Evolutionary conservation across 2,329 filamentous ascomycete genomes (phyloP).

Genomic region (Ilyonectria destructans): DNA sequence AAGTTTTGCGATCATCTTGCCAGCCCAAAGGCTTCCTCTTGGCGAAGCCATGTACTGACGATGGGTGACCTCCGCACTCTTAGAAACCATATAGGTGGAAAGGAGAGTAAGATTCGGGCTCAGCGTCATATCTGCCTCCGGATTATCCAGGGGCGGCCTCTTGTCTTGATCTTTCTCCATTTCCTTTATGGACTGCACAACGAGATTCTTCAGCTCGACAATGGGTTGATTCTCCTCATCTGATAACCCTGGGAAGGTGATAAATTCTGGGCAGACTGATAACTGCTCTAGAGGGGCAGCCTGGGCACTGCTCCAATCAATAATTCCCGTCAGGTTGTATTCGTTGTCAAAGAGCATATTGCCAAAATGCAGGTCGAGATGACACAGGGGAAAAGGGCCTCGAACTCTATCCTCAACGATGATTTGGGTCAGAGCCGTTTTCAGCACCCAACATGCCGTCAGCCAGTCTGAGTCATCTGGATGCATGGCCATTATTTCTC

Average conservation of each 20-base stretch:
- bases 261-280: conserved; percentile 54
- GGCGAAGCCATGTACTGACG: conserved; percentile 45
- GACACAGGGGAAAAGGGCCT: conserved; percentile 57
- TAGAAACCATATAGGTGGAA: conserved; percentile 44
- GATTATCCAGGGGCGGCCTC: conserved; percentile 31
- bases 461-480: conserved; percentile 48
- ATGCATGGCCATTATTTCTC: conserved; percentile 39
- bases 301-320: conserved; percentile 57
- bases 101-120: conserved; percentile 32
- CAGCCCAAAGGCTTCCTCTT: conserved; percentile 38
- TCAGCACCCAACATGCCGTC: conserved; percentile 54
- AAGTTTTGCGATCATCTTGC: conserved; percentile 38
- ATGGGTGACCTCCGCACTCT: conserved; percentile 38
- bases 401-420: conserved; percentile 49
- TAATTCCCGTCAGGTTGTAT: conserved; percentile 56
- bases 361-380: conserved; percentile 54
- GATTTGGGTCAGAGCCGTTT: conserved; percentile 48
- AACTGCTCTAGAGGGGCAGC: conserved; percentile 55
- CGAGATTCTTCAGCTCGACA: conserved; percentile 37
- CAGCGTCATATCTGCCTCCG: not conserved
- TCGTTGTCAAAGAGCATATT: conserved; percentile 61
- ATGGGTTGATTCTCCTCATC: conserved; percentile 45
- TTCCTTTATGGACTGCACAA: conserved; percentile 33
- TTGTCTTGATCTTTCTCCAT: conserved; percentile 30
- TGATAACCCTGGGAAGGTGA: conserved; percentile 49